Evolutionary conservation across 2,329 filamentous ascomycete species (phyloP), one percentile per base, ranked within the genome.

Genomic region (Bipolaris victoriae): DNA sequence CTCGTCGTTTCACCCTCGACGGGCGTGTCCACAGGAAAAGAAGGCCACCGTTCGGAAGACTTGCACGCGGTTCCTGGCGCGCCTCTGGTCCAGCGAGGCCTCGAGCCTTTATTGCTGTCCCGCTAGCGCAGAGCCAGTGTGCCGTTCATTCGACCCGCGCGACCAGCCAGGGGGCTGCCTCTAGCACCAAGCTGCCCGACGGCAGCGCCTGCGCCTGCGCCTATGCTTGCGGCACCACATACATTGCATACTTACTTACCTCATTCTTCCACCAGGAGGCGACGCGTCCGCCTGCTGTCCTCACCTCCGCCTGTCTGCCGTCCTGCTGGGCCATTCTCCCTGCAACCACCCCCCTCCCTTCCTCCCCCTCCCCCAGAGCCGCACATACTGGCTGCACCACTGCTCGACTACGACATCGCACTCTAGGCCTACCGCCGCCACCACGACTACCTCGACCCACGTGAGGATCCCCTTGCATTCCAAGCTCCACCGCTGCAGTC

Each of bases 391-490:
- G 36, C 33, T 36, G 47, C 20, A 7, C 24, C 16, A 2, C 20
- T 20, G 26, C 22, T 40, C 26, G 43, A 24, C 40, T 16, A 16
- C 36, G 36, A 39, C 36, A 39, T n/a, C 15, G 36, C n/a, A 18
- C 13, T 16, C 16, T 16, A 16, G n/a, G 36, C 35, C 45, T 26
- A 24, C 41, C 7, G 13, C 41, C 41, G 9, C 41, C 35, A 3
- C 11, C 48, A 50, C 35, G 43, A 33, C 39, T 37, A 36, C n/a
- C n/a, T 13, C 9, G 26, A 44, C 46, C 39, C 53, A 40, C 51
- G 46, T 55, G 56, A 50, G 40, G 24, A 37, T 48, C 37, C 54
- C 55, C 61, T 60, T 62, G 63, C 61, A 61, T 56, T 39, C 29
- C 16, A 35, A 35, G 39, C 48, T 43, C 48, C 39, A 33, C 26